Conservation (phyloP, 1,284 basidiomycete species). For the Omphalotus olearius region DNA sequence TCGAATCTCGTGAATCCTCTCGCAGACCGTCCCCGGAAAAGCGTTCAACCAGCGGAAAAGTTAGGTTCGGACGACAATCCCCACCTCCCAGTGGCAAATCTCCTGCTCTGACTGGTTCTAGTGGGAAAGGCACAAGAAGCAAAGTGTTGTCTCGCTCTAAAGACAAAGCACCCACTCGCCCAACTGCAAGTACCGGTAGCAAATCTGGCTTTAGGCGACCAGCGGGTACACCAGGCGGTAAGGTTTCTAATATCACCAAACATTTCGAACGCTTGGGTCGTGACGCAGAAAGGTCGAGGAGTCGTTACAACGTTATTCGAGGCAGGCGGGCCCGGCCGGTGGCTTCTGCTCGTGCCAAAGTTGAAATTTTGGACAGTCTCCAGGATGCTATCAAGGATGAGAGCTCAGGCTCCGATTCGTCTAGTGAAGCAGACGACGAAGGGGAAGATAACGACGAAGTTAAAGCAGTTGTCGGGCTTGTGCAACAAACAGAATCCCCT, state of each 20-base stretch:
- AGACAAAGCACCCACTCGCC: constrained; percentile 46
- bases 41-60: constrained; percentile 36
- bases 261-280: constrained; percentile 73
- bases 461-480: constrained; percentile 10
- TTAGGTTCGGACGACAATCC: constrained; percentile 37
- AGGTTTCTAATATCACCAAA: constrained; percentile 72
- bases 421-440: constrained; percentile 88
- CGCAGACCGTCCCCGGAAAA: constrained; percentile 72
- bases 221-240: constrained; percentile 43
- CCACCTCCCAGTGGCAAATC: constrained; percentile 34
- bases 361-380: constrained; percentile 88
- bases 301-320: constrained; percentile 77
- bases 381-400: constrained; percentile 91
- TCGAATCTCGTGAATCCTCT: constrained; percentile 59
- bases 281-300: constrained; percentile 64
- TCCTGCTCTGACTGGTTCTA: constrained; percentile 15
- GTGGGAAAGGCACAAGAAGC: constrained; percentile 29
- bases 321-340: constrained; percentile 91
- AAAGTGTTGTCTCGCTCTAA: constrained; percentile 42
- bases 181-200: constrained; percentile 32
- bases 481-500: constrained; percentile 27
- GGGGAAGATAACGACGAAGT: constrained; percentile 51
- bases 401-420: constrained; percentile 57
- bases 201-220: constrained; percentile 55
- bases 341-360: constrained; percentile 83